Conservation (phyloP, 495 filamentous ascomycete genomes). For the Tetracladium setigerum region DNA sequence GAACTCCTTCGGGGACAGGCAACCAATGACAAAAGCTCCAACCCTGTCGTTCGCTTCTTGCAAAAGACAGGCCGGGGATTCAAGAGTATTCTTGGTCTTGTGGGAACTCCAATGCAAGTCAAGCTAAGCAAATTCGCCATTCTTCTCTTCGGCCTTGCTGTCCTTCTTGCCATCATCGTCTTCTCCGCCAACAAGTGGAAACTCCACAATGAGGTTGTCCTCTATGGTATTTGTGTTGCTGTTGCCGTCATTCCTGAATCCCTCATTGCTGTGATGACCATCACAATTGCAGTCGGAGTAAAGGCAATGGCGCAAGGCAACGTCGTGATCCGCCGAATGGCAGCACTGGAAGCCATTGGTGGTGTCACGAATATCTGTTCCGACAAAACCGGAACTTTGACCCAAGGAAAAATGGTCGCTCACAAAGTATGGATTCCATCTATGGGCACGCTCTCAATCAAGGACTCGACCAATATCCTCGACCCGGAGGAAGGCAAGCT, state of each 20-base stretch:
- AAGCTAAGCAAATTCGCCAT: constrained; percentile 65
- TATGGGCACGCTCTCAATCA: constrained; percentile 51
- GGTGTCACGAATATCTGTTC: constrained; percentile 62
- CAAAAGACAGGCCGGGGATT: constrained; percentile 26
- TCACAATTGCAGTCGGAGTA: constrained; percentile 67
- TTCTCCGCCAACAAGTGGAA: constrained; percentile 54
- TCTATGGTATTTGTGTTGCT: constrained; percentile 58
- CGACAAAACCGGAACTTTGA: constrained; percentile 65
- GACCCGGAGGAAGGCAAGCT: constrained; percentile 48
- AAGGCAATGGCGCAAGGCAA: constrained; percentile 64
- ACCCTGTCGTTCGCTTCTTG: constrained; percentile 23
- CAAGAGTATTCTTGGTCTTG: constrained; percentile 53
- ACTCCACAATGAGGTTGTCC: constrained; percentile 53
- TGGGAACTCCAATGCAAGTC: constrained; percentile 61
- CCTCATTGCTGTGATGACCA: constrained; percentile 67
- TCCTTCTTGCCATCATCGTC: constrained; percentile 63
- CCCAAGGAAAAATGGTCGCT: constrained; percentile 56
- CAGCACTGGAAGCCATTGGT: constrained; percentile 55
- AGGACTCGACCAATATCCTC: constrained; percentile 45
- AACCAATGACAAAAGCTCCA: constrained; percentile 18
- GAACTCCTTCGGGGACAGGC: constrained; percentile 34
- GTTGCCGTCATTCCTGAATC: constrained; percentile 75
- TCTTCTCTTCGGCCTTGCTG: constrained; percentile 58
- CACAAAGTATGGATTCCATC: constrained; percentile 44
- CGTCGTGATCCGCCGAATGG: constrained; percentile 60